Evolutionary conservation across 139 green algal species (phyloP).

Genomic region (Tetratostichococcus sp.): DNA sequence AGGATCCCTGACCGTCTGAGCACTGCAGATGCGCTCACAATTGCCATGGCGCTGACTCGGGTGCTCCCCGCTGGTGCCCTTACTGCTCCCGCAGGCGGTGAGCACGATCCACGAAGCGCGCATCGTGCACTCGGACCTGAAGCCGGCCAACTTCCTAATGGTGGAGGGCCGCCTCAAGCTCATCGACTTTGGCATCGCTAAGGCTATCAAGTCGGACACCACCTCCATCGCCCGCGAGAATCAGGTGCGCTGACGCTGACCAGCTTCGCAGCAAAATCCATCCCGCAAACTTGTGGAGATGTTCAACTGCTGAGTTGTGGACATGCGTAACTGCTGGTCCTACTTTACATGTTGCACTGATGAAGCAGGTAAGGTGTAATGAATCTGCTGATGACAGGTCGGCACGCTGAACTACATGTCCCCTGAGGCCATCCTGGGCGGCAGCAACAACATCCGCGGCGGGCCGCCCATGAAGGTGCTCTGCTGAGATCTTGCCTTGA

Average conservation of each 20-base stretch:
- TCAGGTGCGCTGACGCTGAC: conserved; percentile 39
- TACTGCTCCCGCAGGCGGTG: conserved; percentile 79
- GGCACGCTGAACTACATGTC: conserved; percentile 99
- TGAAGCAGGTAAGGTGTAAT: too few species aligned
- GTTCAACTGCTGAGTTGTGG: too few species aligned
- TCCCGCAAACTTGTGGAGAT: too few species aligned
- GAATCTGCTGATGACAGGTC: conserved; percentile 49
- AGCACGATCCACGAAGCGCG: conserved; percentile 84
- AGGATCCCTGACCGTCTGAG: too few species aligned
- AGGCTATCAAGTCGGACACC: conserved; percentile 85
- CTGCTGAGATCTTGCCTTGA: neutral
- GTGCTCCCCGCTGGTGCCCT: too few species aligned
- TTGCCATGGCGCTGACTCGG: too few species aligned
- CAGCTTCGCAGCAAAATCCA: too few species aligned
- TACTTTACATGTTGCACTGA: too few species aligned
- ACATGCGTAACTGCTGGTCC: too few species aligned
- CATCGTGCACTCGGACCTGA: conserved; percentile 96
- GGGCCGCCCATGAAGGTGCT: conserved; percentile 61
- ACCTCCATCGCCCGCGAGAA: conserved; percentile 89
- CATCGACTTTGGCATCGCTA: conserved; percentile 98
- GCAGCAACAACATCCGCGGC: conserved; percentile 67
- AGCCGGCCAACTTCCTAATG: conserved; percentile 96
- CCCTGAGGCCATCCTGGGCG: conserved; percentile 89
- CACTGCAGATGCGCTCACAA: too few species aligned
- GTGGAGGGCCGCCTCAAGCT: conserved; percentile 96